Conservation (phyloP, 768 basidiomycete species). For the Suillus subaureus region DNA sequence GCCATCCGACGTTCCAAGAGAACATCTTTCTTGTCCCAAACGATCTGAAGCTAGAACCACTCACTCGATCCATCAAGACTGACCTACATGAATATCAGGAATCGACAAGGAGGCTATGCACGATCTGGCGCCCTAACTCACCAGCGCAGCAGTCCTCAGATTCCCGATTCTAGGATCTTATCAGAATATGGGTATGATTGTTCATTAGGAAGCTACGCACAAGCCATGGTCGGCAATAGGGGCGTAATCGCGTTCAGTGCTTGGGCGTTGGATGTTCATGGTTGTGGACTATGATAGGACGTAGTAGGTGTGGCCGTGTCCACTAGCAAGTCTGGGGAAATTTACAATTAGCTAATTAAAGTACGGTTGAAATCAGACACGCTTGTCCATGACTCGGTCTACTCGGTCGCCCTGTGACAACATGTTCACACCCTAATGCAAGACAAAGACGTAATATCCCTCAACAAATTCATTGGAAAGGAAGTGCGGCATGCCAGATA, state of each 20-base stretch:
- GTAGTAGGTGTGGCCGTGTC: not conserved
- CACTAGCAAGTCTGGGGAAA: no score
- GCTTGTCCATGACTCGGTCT: not conserved
- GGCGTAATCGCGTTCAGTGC: conserved; percentile 63
- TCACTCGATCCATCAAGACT: conserved; percentile 82
- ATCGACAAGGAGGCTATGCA: not conserved
- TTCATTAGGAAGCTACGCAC: conserved; percentile 42
- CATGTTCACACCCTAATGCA: not conserved
- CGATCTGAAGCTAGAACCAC: conserved; percentile 11
- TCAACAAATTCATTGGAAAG: not conserved
- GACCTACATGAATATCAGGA: conserved; percentile 39
- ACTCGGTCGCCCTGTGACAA: not conserved
- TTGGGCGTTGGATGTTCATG: conserved; percentile 60
- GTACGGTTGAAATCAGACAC: not conserved
- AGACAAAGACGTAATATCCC: conserved; percentile 12
- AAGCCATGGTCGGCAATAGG: conserved; percentile 80
- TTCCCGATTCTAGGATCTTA: conserved; percentile 69
- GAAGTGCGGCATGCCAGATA: not conserved
- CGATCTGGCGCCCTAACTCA: conserved; percentile 28
- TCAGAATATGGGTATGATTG: conserved; percentile 17
- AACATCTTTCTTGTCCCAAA: not conserved
- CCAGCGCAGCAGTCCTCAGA: conserved; percentile 78
- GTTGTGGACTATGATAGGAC: no score
- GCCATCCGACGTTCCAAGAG: not conserved
- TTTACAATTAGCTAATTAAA: conserved; percentile 1